phyloP scores from a whole-genome alignment of 306 rosid species.

The Quillaja saponaria region DNA sequence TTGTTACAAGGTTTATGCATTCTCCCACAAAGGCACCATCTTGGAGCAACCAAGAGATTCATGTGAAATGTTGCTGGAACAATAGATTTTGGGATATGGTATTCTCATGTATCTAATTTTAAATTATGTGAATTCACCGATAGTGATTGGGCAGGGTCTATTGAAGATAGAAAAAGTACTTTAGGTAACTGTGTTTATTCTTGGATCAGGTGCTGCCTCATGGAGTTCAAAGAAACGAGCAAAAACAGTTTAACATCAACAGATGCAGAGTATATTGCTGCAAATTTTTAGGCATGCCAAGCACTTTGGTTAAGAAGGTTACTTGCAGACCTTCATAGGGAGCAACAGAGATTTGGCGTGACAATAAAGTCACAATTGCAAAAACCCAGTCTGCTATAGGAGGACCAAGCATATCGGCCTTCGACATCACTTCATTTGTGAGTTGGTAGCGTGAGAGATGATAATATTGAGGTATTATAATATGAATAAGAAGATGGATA shows the following conservation, averaged over 20 bases:
- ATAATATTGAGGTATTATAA: background rate
- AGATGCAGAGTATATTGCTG: background rate
- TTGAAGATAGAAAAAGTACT: constrained; percentile 1
- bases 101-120: background rate
- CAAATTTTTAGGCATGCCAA: background rate
- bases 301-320: background rate
- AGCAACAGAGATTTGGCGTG: background rate
- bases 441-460: background rate
- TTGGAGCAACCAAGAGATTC: background rate
- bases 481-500: background rate
- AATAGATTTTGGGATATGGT: background rate
- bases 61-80: background rate
- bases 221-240: constrained; percentile 7
- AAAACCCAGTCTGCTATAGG: background rate
- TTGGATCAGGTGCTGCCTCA: background rate
- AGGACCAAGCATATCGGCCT: constrained; percentile 8
- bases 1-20: background rate
- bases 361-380: background rate
- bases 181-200: background rate
- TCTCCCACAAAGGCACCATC: background rate
- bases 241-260: background rate
- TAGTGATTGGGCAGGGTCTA: background rate
- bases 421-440: background rate
- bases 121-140: background rate
- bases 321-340: background rate